Conservation (phyloP, 805 yeast genomes). For the Saccharomycodes ludwigii region DNA sequence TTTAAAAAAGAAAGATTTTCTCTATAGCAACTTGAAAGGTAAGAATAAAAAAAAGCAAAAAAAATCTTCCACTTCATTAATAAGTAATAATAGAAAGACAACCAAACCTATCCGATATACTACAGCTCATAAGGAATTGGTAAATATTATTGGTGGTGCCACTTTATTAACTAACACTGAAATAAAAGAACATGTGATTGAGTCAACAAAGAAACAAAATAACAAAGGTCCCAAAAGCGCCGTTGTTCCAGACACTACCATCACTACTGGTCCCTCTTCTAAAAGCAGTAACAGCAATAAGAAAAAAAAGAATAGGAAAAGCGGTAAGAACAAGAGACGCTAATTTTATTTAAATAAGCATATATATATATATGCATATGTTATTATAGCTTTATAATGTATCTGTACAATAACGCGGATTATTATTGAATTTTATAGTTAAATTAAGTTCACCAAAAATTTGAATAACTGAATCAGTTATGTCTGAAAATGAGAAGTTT, state of each 20-base stretch:
- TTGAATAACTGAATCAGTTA: no score
- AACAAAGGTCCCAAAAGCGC: conserved; percentile 7
- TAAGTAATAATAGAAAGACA: conserved; percentile 5
- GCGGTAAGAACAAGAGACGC: conserved; percentile 20
- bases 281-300: conserved; percentile 9
- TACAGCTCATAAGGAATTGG: neutral
- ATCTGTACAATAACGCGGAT: no score
- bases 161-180: conserved; percentile 18
- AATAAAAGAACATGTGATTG: conserved; percentile 16
- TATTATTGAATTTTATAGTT: no score
- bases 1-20: neutral
- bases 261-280: conserved; percentile 7
- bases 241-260: conserved; percentile 7
- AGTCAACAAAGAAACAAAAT: conserved; percentile 8
- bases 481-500: no score
- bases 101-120: conserved; percentile 4
- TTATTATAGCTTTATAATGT: no score
- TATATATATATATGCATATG: conserved; percentile 4
- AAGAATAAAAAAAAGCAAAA: conserved; percentile 5
- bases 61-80: conserved; percentile 4
- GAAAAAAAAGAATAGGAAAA: conserved; percentile 18
- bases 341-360: conserved; percentile 4
- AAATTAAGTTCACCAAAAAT: no score
- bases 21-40: conserved; percentile 17
- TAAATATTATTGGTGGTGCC: conserved; percentile 15